Evolutionary conservation across 352 stramenopile species (phyloP), one percentile per base, ranked within the genome.

Genomic region (Elongisporangium senticosum): DNA sequence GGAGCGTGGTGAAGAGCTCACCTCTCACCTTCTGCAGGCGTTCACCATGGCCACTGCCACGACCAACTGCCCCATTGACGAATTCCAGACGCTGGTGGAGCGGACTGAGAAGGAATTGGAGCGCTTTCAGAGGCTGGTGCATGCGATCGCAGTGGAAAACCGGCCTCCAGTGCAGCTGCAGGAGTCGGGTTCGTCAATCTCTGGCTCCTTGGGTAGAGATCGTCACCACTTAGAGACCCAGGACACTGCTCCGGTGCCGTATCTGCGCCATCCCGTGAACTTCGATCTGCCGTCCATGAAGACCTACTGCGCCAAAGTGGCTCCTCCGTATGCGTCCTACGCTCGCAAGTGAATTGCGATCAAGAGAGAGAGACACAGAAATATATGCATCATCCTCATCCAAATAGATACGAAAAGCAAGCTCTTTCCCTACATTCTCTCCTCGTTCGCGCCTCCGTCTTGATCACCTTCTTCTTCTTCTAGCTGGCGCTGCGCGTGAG

Each of bases 231-330:
- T 37, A 22, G 17, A 20, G 10, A 49, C 61, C 43, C 49, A 14
- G 49, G 23, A 59, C n/a, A n/a, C n/a, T 21, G 48, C 2, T 23
- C 33, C 59, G 3, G 37, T 67, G 28, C 67, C 62, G 51, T 80
- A 67, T 51, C 59, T 65, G 21, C 62, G 61, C 39, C 69, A 65
- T 6, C 58, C 64, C 17, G 28, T 77, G 22, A 59, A 50, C 23
- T 69, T 73, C 48, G 77, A 89, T 49, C 61, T 90, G 24, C 80
- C 83, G 20, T 90, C 80, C 58, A 90, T 90, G 83, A 68, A 87
- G 61, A 71, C 58, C 6, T 90, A 89, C 62, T 83, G 71, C 59
- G 71, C 71, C 4, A 69, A 71, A 15, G 78, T 86, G 17, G 79
- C 83, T 14, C 79, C 77, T 3, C 78, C 79, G 14, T 89, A 89